Evolutionary conservation across 768 basidiomycete species (phyloP), one percentile per base, ranked within the genome.

Genomic region (Suillus bovinus): DNA sequence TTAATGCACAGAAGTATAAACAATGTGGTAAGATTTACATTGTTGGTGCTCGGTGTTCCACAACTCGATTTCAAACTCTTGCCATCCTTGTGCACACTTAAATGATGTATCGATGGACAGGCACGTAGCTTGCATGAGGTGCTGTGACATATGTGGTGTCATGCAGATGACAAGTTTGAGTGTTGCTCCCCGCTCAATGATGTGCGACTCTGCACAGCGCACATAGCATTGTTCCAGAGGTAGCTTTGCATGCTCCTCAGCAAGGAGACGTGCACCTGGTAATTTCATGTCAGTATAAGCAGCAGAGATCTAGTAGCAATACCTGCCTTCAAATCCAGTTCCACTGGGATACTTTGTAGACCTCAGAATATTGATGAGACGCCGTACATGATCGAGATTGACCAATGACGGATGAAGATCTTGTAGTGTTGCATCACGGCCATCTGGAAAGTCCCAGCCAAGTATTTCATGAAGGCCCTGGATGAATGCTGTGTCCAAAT

Each of bases 241-340:
- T 11, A 63, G 36, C 14, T 60, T 58, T 4, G 22, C 8, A 22
- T 61, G 52, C 29, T 68, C 58, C 20, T 27, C 8, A n/a, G 54
- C 53, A 60, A 67, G 56, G 11, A 34, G 41, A n/a, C 44, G 17
- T 13, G 57, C 61, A 49, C 46, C 58, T 68, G 27, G 17, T 46
- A 36, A 61, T 39, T 33, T 6, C 56, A 42, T 2, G 4, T 42
- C 41, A 53, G 41, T 42, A 42, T 42, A 20, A 42, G 41, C 41
- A 42, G 41, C 17, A 9, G 46, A 34, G 46, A 42, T 31, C 39
- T 56, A 57, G 44, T 46, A 46, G 49, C 33, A 31, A 13, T 3
- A 44, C 60, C 13, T 60, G 68, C 72, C 72, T 60, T 70, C 61
- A 50, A 67, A 69, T 3, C 70, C 71, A 4, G 70, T 74, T 13